Evolutionary conservation across 345 rosid genomes (phyloP), one percentile per base, ranked within the genome.

Genomic region (Brassica cretica): DNA sequence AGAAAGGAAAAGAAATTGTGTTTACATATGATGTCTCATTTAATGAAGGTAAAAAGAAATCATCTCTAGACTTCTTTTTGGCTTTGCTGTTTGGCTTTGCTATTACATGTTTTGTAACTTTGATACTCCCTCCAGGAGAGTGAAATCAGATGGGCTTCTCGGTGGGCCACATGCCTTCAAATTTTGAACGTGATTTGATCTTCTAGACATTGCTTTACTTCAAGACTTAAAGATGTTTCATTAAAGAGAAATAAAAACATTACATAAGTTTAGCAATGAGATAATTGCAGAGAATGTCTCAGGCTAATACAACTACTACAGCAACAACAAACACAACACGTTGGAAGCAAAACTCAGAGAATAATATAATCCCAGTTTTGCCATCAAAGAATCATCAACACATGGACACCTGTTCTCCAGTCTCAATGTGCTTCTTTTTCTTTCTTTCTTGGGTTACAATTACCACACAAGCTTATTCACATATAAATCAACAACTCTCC

Each of bases 361-460:
- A 64, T 55, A 71, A 72, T 55, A 33, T 41, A 71, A 21, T 30
- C 37, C 18, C 51, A 59, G 77, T 44, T 78, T 73, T 78, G 82
- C 74, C 18, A n/a, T 58, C 10, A 59, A 71, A 35, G 79, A 81
- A 76, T 74, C 56, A 76, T 74, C 58, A 68, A 74, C 93, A 86
- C 97, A 86, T 83, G 93, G 92, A 89, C 89, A 51, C 73, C 0
- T 70, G 66, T 82, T 69, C 64, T 66, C 71, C 71, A 77, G 56
- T 89, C 98, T 83, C 98, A 18, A 71, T 78, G 93, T 80, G 92
- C 90, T 68, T 53, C 60, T 51, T n/a, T 68, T n/a, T 70, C 74
- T 70, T 53, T 71, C 64, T 74, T 69, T 46, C 55, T 51, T 51
- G 56, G 56, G 56, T 62, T 64, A 68, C 70, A 71, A n/a, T 51